These are phyloP conservation scores for Globisporangium splendens DNA, from an alignment of 352 stramenopile genomes.

Conservation along the genomic window DNA sequence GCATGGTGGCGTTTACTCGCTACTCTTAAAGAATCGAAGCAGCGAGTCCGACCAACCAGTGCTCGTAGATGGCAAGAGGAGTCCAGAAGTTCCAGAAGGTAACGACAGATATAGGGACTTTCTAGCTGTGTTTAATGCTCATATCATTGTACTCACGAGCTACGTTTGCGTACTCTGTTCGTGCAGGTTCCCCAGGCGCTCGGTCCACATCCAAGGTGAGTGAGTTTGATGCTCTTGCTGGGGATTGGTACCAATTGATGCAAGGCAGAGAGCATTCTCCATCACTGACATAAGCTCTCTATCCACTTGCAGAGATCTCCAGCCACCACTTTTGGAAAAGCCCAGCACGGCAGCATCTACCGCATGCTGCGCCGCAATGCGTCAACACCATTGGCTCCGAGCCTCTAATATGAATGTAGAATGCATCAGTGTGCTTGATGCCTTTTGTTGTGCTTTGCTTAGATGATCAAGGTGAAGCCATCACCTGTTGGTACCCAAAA, in stretches of 20 bases:
- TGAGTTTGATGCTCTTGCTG: background rate
- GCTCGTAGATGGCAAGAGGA: constrained; percentile 42
- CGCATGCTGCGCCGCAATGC: constrained; percentile 40
- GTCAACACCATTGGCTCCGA: background rate
- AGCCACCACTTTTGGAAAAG: constrained; percentile 35
- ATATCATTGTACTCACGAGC: background rate
- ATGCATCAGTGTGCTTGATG: no score
- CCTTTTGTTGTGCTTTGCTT: no score
- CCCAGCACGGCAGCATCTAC: constrained; percentile 66
- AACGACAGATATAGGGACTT: background rate
- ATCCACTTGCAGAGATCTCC: constrained; percentile 12
- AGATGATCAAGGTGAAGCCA: no score
- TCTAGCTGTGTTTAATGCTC: background rate
- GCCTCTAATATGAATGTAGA: background rate
- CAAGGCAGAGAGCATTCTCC: no score
- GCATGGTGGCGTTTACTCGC: constrained; percentile 76
- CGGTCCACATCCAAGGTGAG: constrained; percentile 2
- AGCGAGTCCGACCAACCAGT: constrained; percentile 38
- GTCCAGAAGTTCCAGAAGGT: constrained; percentile 19
- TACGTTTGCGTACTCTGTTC: background rate
- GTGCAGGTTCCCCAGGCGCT: background rate
- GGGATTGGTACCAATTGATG: no score
- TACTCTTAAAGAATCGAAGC: constrained; percentile 62
- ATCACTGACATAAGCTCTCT: no score
- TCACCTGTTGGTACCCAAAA: no score